Evolutionary conservation across 2,329 filamentous ascomycete genomes (phyloP).

Genomic region (Onygenales sp.): DNA sequence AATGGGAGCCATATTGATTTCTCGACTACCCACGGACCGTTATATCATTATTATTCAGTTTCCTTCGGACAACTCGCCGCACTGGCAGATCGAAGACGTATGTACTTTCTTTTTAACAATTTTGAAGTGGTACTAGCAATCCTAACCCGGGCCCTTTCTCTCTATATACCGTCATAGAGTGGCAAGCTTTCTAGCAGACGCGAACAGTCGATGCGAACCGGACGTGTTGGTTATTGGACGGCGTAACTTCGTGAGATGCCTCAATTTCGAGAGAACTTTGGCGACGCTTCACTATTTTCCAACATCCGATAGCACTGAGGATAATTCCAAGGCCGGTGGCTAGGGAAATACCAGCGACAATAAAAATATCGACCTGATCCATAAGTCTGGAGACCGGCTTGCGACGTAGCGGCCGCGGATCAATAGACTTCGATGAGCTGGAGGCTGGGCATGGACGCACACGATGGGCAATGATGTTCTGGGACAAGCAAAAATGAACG

Average conservation of each 20-base stretch:
- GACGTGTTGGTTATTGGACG: conserved; percentile 1
- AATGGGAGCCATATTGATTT: conserved; percentile 10
- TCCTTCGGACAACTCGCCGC: neutral
- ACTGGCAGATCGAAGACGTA: neutral
- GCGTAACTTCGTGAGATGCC: neutral
- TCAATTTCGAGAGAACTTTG: neutral
- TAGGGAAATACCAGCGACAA: no score
- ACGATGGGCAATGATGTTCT: no score
- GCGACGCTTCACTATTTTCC: neutral
- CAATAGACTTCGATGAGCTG: no score
- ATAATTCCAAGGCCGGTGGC: neutral
- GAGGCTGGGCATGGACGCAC: no score
- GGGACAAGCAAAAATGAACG: no score
- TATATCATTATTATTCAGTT: neutral
- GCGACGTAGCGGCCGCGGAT: no score
- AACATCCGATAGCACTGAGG: neutral
- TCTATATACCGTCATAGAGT: neutral
- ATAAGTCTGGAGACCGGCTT: no score
- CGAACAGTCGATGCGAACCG: conserved; percentile 8
- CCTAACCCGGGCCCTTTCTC: neutral
- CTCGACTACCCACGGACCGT: neutral
- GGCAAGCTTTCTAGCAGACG: neutral
- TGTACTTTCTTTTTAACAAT: neutral
- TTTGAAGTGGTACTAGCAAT: neutral
- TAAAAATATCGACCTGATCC: no score